Base-by-base conservation (phyloP, 495 filamentous ascomycete species). In the Aspergillus sparsus region DNA sequence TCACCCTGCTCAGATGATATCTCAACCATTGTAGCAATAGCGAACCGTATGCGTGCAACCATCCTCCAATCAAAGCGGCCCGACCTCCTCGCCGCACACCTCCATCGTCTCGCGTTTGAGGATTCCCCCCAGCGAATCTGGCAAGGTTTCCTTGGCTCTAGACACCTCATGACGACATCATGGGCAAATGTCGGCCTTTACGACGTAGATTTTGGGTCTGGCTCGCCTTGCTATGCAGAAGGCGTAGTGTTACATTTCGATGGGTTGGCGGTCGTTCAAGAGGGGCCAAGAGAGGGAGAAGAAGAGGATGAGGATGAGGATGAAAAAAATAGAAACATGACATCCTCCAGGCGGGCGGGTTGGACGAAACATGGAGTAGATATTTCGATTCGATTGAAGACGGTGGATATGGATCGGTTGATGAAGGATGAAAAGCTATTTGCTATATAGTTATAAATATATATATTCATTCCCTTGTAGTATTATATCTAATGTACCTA, bases 81-180 rank as follows among this genome's bases (percentile, higher is more conserved):
- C 7, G 61, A 47, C 15, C 59, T 62, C 37, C 21, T 74, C 18
- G 62, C 53, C 7, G 63, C 67, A 3, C 63, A 70, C 37, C 37
- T 74, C 8, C 70, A 74, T 37, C 60, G 62, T 50, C 39, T 71
- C 11, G 68, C 72, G 0, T 69, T 59, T 50, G 72, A 74, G 49
- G 62, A 55, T 1, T 63, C 65, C 21, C 72, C 72, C 4, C 72
- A 74, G 58, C 62, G 70, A 10, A 62, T 74, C 37, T 74, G 72
- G 72, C 70, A 71, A 57, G 72, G 58, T 12, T 74, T 74, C 44
- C 52, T 74, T 12, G 72, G 72, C 8, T 32, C 49, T 9, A 57
- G 65, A 1, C 72, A 74, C 52, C 50, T 66, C 7, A 61, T 74
- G 53, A 67, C 69, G n/a, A 74, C 72, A 5, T 65, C 65, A 1